phyloP scores from a whole-genome alignment of 306 rosid genomes.

The Cucurbita pepo region DNA sequence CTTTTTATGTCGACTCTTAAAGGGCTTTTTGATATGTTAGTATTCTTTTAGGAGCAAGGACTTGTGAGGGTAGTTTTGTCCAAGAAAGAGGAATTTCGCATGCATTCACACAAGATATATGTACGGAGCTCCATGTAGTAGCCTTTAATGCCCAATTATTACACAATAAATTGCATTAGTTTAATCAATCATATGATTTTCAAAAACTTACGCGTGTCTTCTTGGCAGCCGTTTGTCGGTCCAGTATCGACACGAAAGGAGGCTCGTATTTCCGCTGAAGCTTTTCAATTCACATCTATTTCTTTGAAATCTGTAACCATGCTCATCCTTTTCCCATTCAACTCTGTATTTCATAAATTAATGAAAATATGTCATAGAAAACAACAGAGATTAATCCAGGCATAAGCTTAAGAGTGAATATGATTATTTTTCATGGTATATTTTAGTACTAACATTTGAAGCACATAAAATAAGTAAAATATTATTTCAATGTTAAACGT shows the following conservation, averaged over 20 bases:
- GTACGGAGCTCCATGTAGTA: neutral
- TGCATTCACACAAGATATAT: neutral
- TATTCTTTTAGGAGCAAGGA: neutral
- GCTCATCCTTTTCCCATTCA: neutral
- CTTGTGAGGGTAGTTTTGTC: neutral
- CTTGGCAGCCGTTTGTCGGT: neutral
- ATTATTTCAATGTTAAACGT: no score
- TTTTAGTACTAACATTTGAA: neutral
- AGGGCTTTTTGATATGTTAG: neutral
- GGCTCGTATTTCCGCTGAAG: neutral
- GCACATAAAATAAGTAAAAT: no score
- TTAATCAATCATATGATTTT: slow-evolving; percentile 1
- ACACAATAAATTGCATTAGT: neutral
- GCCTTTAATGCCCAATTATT: neutral
- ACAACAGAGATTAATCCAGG: neutral
- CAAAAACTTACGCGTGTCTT: neutral
- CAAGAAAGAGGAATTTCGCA: neutral
- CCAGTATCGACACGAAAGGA: neutral
- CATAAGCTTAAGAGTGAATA: neutral
- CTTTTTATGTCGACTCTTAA: neutral
- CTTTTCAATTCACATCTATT: neutral
- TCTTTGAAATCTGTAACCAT: neutral
- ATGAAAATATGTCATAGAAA: neutral
- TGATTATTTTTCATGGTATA: no score
- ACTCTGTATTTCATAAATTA: neutral